Evolutionary conservation across 768 basidiomycete genomes (phyloP), one percentile per base, ranked within the genome.

Genomic region (Phlebiopsis flavidoalba): DNA sequence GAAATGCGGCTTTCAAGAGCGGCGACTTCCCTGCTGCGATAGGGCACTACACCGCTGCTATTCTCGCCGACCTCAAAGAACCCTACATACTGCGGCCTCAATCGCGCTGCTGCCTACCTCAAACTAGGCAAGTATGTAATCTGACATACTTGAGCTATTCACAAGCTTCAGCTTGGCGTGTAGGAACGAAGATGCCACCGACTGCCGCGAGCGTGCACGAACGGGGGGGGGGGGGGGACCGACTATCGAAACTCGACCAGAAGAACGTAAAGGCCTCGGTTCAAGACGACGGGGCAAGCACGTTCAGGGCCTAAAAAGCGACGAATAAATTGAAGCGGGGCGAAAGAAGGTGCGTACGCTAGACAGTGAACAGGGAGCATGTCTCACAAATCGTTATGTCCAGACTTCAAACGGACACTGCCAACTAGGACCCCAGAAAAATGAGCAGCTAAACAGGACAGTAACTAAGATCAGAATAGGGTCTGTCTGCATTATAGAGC

Each of bases 51-150:
- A 89, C 91, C 35, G 75, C 83, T 0, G 95, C 95, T 3, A 84
- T 89, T 49, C 71, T 92, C 19, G 82, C 86, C 1, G 88, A 95
- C 72, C n/a, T 71, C 76, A 11, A 76, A 70, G 0, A 91, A 96
- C 67, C 77, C 83, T n/a, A 89, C 91, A 0, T 31, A 31, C 26
- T 90, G 87, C 64, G 86, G 88, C 36, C 79, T 95, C 36, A 98
- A 98, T 70, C 85, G 95, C 48, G 91, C 93, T 3, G 90, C 92
- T 37, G 92, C 93, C 26, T 95, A 95, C 77, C 81, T 98, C 62
- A 95, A 94, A 80, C 83, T 96, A 76, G 87, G 86, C 83, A 97
- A 96, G 94, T 94, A 79, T 77, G 93, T 87, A 73, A 66, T 60
- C 53, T 5, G 33, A 10, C 53, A 8, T 36, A 24, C 60, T 26